Conservation (phyloP, 1,284 basidiomycete genomes). For the Naganishia cerealis region DNA sequence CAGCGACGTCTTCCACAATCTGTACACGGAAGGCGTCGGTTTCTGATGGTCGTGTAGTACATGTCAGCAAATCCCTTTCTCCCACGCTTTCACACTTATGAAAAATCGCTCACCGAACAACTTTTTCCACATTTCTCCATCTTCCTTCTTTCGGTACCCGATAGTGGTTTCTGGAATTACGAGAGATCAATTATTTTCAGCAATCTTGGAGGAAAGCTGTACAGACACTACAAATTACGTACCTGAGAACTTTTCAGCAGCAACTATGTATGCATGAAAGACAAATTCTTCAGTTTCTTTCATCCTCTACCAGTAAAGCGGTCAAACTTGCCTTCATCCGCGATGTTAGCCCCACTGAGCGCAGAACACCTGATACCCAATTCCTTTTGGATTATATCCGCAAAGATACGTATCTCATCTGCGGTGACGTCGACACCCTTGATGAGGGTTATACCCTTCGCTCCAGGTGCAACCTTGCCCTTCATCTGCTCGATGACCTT, state of each 20-base stretch:
- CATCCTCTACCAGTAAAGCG: background rate
- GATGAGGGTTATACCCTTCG: constrained; percentile 58
- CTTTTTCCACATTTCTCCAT: constrained; percentile 57
- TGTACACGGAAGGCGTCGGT: constrained; percentile 59
- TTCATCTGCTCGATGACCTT: constrained; percentile 53
- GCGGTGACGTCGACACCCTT: constrained; percentile 60
- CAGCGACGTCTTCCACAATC: constrained; percentile 60
- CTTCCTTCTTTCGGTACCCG: constrained; percentile 57
- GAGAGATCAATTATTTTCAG: background rate
- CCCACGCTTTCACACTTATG: background rate
- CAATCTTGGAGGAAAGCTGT: background rate
- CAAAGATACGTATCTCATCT: constrained; percentile 60
- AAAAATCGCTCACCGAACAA: constrained; percentile 51
- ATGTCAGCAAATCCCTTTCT: background rate
- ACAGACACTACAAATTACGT: constrained; percentile 44
- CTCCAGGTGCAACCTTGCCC: constrained; percentile 53
- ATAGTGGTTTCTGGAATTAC: constrained; percentile 61
- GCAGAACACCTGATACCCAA: constrained; percentile 60
- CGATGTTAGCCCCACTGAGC: constrained; percentile 64
- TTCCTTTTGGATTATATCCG: constrained; percentile 60
- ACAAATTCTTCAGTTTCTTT: background rate
- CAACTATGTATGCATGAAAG: constrained; percentile 46
- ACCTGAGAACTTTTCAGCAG: constrained; percentile 57
- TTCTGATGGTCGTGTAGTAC: constrained; percentile 36
- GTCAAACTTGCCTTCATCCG: constrained; percentile 55